phyloP scores from a whole-genome alignment of 768 basidiomycete species.

The Tricholoma matsutake region DNA sequence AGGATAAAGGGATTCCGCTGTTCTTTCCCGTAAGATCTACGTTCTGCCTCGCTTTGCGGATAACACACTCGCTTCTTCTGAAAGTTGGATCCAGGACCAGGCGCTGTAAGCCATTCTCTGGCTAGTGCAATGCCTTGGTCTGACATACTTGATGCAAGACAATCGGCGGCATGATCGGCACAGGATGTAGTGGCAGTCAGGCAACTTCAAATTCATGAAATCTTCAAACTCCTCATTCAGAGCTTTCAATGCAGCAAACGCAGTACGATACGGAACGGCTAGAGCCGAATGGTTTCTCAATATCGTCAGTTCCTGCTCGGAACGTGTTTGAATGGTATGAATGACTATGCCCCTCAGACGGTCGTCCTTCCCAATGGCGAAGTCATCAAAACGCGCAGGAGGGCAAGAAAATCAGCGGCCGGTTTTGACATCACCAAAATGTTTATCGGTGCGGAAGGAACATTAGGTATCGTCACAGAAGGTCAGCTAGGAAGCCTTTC shows the following conservation, averaged over 20 bases:
- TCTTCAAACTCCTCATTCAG: neutral
- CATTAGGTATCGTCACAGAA: slow-evolving; percentile 87
- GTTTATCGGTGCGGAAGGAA: slow-evolving; percentile 90
- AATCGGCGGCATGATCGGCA: slow-evolving; percentile 87
- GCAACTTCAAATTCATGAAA: slow-evolving; percentile 13
- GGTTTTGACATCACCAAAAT: slow-evolving; percentile 87
- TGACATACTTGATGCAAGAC: slow-evolving; percentile 39
- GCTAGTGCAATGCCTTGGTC: neutral
- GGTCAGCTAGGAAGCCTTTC: slow-evolving; percentile 32
- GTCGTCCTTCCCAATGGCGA: slow-evolving; percentile 83
- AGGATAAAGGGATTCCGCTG: slow-evolving; percentile 65
- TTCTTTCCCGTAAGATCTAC: slow-evolving; percentile 74
- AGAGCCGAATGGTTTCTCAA: slow-evolving; percentile 88
- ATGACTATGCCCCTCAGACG: slow-evolving; percentile 45
- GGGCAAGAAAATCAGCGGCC: slow-evolving; percentile 80
- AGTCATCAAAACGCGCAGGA: slow-evolving; percentile 80
- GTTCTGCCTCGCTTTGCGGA: neutral
- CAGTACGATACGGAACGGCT: slow-evolving; percentile 84
- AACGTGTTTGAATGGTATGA: slow-evolving; percentile 8
- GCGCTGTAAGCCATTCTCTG: slow-evolving; percentile 47
- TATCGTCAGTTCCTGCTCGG: slow-evolving; percentile 43
- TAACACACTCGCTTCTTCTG: neutral
- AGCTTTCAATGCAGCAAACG: slow-evolving; percentile 50
- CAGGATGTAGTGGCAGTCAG: slow-evolving; percentile 82
- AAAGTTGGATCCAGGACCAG: slow-evolving; percentile 71